phyloP scores from a whole-genome alignment of 78 protist species.

The Pigoraptor vietnamica region DNA sequence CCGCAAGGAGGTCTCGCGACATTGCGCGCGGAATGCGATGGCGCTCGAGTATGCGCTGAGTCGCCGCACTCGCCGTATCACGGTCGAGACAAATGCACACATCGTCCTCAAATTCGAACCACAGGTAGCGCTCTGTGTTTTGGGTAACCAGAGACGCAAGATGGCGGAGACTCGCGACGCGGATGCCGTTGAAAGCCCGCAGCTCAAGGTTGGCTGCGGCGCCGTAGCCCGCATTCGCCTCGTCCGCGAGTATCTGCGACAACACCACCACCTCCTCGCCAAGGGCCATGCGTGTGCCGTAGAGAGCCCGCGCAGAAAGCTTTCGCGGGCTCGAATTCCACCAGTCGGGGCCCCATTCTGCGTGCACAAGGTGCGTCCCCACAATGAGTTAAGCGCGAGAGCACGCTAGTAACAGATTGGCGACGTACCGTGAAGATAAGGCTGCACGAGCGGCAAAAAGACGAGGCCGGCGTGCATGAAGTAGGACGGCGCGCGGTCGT shows the following conservation, averaged over 20 bases:
- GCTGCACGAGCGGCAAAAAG: slow-evolving; percentile 35
- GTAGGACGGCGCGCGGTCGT: slow-evolving; percentile 18
- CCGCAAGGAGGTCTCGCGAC: background rate
- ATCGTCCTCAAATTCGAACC: slow-evolving; percentile 12
- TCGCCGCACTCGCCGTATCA: too few relatives aligned
- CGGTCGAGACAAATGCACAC: background rate
- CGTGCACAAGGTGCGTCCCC: background rate
- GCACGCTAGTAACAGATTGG: background rate
- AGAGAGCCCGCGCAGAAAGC: background rate
- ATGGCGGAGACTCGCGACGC: background rate
- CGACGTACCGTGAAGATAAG: slow-evolving; percentile 28
- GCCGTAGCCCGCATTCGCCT: slow-evolving; percentile 19
- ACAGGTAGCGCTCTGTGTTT: background rate
- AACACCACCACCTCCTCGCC: slow-evolving; percentile 32
- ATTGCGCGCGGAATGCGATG: background rate
- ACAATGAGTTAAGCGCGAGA: background rate
- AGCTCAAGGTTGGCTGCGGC: slow-evolving; percentile 3
- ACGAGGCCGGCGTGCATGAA: slow-evolving; percentile 49
- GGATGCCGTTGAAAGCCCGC: slow-evolving; percentile 6
- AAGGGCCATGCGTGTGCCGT: background rate
- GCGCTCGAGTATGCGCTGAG: background rate
- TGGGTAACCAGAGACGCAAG: background rate
- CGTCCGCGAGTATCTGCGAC: slow-evolving; percentile 10
- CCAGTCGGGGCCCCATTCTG: background rate
- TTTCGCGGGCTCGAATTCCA: slow-evolving; percentile 13